Evolutionary conservation across 768 basidiomycete species (phyloP).

Genomic region (Macrocybe gigantea): DNA sequence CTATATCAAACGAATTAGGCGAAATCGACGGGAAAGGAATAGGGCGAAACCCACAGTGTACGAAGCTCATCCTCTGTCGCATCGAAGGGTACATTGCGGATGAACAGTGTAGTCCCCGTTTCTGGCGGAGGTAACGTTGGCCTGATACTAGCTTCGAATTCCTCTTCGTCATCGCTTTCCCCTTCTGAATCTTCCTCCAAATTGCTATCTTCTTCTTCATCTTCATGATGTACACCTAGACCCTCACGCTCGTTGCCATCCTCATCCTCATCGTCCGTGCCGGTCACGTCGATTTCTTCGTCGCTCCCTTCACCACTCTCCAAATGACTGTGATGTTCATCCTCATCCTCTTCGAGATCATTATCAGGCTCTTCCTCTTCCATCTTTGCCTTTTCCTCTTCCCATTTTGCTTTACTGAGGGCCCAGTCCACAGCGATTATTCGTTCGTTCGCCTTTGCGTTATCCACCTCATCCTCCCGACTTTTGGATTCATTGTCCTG

Average conservation of each 20-base stretch:
- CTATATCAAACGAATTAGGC: conserved; percentile 30
- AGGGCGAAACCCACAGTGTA: conserved; percentile 50
- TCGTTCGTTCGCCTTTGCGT: conserved; percentile 41
- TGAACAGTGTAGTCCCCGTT: conserved; percentile 86
- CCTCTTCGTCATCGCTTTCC: conserved; percentile 23
- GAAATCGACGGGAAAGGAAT: neutral
- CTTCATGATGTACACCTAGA: conserved; percentile 33
- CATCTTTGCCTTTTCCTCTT: conserved; percentile 65
- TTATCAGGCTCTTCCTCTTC: conserved; percentile 28
- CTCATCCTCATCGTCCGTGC: conserved; percentile 18
- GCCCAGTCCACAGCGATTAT: conserved; percentile 96
- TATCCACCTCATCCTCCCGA: conserved; percentile 26
- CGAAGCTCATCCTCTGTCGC: conserved; percentile 92
- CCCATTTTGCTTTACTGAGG: conserved; percentile 89
- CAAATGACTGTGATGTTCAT: conserved; percentile 19
- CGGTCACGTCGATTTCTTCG: conserved; percentile 6
- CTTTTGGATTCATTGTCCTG: conserved; percentile 28
- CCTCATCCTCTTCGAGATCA: conserved; percentile 32
- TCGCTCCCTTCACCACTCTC: conserved; percentile 21
- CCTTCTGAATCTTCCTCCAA: conserved; percentile 31
- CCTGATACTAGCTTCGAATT: conserved; percentile 43
- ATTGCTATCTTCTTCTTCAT: conserved; percentile 30
- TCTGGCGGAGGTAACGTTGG: conserved; percentile 79
- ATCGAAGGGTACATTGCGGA: conserved; percentile 89
- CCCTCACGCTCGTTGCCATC: conserved; percentile 34